phyloP scores from a whole-genome alignment of 1,139 yeast genomes.

The Scheffersomyces titani region DNA sequence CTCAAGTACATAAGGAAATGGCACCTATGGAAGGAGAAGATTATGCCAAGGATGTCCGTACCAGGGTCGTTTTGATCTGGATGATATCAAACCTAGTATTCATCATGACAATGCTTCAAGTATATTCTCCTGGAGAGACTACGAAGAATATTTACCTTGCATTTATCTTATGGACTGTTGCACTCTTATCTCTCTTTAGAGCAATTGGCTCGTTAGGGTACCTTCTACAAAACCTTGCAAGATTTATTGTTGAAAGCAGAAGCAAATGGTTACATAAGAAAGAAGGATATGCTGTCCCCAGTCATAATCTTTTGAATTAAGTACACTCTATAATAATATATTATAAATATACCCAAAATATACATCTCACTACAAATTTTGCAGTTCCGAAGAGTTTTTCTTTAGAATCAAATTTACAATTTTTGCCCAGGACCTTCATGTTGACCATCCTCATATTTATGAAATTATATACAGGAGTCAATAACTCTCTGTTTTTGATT shows the following conservation, averaged over 20 bases:
- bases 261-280: slow-evolving; percentile 46
- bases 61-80: slow-evolving; percentile 93
- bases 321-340: not conserved
- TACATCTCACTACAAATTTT: no score
- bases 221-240: slow-evolving; percentile 45
- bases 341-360: not conserved
- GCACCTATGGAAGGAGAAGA: slow-evolving; percentile 65
- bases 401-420: no score
- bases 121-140: slow-evolving; percentile 65
- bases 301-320: slow-evolving; percentile 35
- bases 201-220: slow-evolving; percentile 76
- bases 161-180: slow-evolving; percentile 89
- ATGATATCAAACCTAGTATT: slow-evolving; percentile 76
- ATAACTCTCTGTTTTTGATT: no score
- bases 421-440: no score
- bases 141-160: slow-evolving; percentile 69
- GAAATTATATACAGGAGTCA: not conserved
- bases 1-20: slow-evolving; percentile 33
- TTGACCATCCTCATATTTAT: not conserved
- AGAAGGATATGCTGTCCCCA: slow-evolving; percentile 39
- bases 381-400: no score
- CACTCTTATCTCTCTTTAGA: slow-evolving; percentile 75
- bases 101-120: slow-evolving; percentile 84
- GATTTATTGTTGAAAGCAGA: slow-evolving; percentile 42
- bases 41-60: slow-evolving; percentile 90